Evolutionary conservation across 2,329 filamentous ascomycete species (phyloP).

Genomic region (Alternaria triticina): DNA sequence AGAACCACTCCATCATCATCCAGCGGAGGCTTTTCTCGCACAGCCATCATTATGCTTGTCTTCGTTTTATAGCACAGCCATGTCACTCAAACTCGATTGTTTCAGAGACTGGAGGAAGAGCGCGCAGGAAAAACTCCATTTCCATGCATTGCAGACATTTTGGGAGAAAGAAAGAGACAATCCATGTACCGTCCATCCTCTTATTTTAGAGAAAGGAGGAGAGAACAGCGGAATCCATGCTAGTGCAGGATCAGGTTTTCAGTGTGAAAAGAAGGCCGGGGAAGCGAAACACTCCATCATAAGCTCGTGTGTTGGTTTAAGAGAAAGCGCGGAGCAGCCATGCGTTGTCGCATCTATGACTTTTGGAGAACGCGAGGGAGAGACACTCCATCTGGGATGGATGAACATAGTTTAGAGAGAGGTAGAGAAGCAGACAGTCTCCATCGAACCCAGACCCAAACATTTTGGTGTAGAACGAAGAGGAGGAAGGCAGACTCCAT

Average conservation of each 20-base stretch:
- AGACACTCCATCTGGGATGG: background rate
- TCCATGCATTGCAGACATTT: too few relatives aligned
- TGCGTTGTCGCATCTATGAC: too few relatives aligned
- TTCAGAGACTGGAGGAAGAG: background rate
- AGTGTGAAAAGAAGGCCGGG: too few relatives aligned
- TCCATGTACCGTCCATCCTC: background rate
- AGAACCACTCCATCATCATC: background rate
- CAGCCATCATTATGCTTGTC: background rate
- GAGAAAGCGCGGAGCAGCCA: background rate
- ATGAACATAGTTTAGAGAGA: background rate
- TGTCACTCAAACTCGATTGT: background rate
- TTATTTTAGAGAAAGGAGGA: background rate
- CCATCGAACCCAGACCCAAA: too few relatives aligned
- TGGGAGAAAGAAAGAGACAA: background rate
- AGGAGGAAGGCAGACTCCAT: too few relatives aligned
- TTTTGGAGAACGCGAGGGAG: background rate
- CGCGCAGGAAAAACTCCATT: background rate
- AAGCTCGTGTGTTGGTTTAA: fast-evolving
- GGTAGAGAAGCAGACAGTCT: background rate
- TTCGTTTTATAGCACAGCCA: background rate
- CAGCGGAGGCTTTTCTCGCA: background rate
- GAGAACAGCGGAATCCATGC: background rate
- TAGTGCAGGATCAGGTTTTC: too few relatives aligned
- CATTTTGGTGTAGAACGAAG: too few relatives aligned
- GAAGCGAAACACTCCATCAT: background rate